A percentile compares a stretch with the other conserved stretches of the same genome.
Conservation (phyloP, 2,329 filamentous ascomycete genomes). For the Ophiostoma australiae region DNA sequence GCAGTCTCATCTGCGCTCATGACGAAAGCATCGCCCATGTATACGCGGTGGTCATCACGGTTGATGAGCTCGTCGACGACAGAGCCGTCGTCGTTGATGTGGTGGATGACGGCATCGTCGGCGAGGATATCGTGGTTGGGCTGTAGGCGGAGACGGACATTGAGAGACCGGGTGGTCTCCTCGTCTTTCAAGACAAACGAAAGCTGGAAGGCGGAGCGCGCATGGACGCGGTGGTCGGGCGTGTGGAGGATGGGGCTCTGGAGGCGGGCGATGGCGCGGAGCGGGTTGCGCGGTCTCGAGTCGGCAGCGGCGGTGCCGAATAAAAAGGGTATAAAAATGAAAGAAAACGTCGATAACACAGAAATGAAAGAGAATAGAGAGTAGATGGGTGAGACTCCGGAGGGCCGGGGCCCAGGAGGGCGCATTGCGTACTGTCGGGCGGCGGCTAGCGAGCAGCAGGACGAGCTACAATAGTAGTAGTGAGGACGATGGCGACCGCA, state of each 20-base stretch:
- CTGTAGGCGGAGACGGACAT: slow-evolving; percentile 73
- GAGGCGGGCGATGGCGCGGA: slow-evolving; percentile 67
- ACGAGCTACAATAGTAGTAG: too few species aligned
- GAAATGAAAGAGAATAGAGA: neutral
- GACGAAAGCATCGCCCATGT: slow-evolving; percentile 74
- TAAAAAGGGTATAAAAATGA: neutral
- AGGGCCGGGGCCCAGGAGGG: slow-evolving; percentile 12
- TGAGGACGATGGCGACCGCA: neutral
- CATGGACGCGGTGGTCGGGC: slow-evolving; percentile 70
- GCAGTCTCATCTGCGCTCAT: slow-evolving; percentile 40
- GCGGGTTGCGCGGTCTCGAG: slow-evolving; percentile 69
- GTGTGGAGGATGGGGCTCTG: slow-evolving; percentile 74
- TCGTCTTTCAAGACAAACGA: slow-evolving; percentile 68
- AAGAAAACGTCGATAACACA: neutral
- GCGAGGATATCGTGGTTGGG: slow-evolving; percentile 88
- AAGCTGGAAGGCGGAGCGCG: slow-evolving; percentile 78
- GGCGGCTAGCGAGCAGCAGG: neutral
- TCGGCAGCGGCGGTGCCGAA: slow-evolving; percentile 47
- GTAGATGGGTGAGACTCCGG: neutral
- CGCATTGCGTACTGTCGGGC: slow-evolving; percentile 18
- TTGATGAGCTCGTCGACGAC: slow-evolving; percentile 64
- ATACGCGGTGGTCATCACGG: slow-evolving; percentile 72
- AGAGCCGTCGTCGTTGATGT: slow-evolving; percentile 66
- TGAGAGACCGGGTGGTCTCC: slow-evolving; percentile 45
- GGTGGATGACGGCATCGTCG: slow-evolving; percentile 67